Evolutionary conservation across 2,329 filamentous ascomycete species (phyloP), one percentile per base, ranked within the genome.

Genomic region (Pestalotiopsis sp.): DNA sequence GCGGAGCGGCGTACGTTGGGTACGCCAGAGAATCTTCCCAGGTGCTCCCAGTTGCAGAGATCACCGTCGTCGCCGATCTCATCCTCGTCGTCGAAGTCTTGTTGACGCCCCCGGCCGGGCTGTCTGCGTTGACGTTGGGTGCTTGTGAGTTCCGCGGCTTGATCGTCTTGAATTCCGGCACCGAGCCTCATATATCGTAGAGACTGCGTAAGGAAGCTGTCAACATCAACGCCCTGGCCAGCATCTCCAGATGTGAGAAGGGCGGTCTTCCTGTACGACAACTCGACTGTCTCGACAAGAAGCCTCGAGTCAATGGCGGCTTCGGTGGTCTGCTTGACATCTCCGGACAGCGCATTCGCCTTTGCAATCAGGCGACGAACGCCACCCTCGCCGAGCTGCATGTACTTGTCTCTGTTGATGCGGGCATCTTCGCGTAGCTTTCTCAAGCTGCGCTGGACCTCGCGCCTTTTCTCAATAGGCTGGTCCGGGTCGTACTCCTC

Each of bases 181-280:
- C 89, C 92, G 45, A 88, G 86, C 25, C 89, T 90, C 94, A 98
- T 98, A 78, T 93, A 98, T 3, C 88, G 89, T 69, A 97, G 94
- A 78, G 92, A 95, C 80, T 97, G 97, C 0, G 93, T 92, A 14
- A 98, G 89, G 75, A 98, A 97, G 74, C 97, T 93, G 70, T 98
- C 95, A 0, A 97, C 86, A 75, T 98, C 95, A 25, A 99, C 83
- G 7, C 94, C 93, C 65, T 92, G 90, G 2, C 89, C 89, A 2
- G 87, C 83, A 74, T 92, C 91, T 6, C 94, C 94, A 38, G 93
- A 85, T 1, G 92, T 90, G 31, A 97, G 85, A 65, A 91, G 90
- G 58, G 91, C 85, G 0, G 93, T 91, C 77, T 94, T 94, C 73
- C 93, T 93, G 74, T 92, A 91, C 0, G 92, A 91, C 4, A 97